These are phyloP conservation scores for Sugiyamaella castrensis DNA, from an alignment of 1,139 yeast species.

Conservation along the genomic window DNA sequence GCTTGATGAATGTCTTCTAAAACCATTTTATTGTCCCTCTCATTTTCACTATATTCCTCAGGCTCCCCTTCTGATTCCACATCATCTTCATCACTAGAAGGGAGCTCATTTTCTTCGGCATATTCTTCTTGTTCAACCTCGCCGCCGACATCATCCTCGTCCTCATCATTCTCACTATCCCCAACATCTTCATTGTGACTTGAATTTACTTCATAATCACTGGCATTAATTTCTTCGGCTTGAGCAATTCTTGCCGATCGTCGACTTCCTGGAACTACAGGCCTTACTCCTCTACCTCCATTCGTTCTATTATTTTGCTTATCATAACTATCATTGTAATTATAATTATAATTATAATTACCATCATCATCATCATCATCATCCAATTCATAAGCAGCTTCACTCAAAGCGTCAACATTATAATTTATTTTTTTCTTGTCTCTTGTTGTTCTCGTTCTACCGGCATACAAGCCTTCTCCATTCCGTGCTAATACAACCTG, in stretches of 20 bases:
- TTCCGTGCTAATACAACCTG: slow-evolving; percentile 27
- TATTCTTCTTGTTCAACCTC: background rate
- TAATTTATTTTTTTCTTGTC: slow-evolving; percentile 33
- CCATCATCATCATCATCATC: slow-evolving; percentile 30
- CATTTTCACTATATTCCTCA: slow-evolving; percentile 14
- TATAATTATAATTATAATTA: too few relatives aligned
- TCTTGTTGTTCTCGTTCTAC: slow-evolving; percentile 37
- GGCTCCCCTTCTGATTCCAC: background rate
- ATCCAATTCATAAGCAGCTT: slow-evolving; percentile 18
- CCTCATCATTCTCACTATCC: slow-evolving; percentile 6
- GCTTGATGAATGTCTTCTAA: too few relatives aligned
- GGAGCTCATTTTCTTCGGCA: slow-evolving; percentile 12
- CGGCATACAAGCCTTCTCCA: slow-evolving; percentile 35
- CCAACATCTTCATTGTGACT: slow-evolving; percentile 18
- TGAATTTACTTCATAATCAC: slow-evolving; percentile 8
- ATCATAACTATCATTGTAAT: slow-evolving; percentile 7
- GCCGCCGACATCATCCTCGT: background rate
- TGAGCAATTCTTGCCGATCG: slow-evolving; percentile 18
- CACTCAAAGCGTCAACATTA: slow-evolving; percentile 25
- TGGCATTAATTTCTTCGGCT: slow-evolving; percentile 14
- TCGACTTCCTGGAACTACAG: slow-evolving; percentile 3
- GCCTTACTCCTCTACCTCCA: slow-evolving; percentile 1
- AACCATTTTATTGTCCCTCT: slow-evolving; percentile 1
- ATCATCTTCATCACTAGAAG: slow-evolving; percentile 7
- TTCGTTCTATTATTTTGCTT: background rate